These are phyloP conservation scores for Penicillium canescens DNA, from an alignment of 495 filamentous ascomycete genomes.

Conservation along the genomic window DNA sequence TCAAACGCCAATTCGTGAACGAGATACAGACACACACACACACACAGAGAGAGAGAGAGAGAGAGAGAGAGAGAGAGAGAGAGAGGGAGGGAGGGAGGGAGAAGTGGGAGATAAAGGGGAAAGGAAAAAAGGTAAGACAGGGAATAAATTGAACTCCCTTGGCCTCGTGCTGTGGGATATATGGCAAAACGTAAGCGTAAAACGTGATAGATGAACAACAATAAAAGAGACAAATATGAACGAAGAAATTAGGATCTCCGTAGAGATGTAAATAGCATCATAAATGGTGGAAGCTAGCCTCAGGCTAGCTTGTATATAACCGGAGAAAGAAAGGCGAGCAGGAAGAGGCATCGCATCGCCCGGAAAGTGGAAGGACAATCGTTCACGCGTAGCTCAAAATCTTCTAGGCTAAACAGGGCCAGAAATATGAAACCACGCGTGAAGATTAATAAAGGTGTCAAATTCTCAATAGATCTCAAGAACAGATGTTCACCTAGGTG, in stretches of 20 bases:
- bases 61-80: constrained; percentile 13
- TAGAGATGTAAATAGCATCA: neutral
- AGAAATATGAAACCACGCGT: neutral
- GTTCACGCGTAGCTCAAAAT: neutral
- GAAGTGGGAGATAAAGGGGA: constrained; percentile 4
- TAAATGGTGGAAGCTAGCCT: neutral
- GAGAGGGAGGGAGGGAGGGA: constrained; percentile 6
- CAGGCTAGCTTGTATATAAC: constrained; percentile 5
- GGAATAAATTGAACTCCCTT: constrained; percentile 19
- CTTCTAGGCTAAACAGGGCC: neutral
- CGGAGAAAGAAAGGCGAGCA: neutral
- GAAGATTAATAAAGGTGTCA: neutral
- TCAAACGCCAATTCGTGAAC: constrained; percentile 23
- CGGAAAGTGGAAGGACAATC: neutral
- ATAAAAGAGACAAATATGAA: neutral
- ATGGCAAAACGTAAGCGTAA: constrained; percentile 20
- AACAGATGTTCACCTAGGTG: constrained; percentile 26
- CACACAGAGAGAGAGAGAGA: neutral
- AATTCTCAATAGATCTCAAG: constrained; percentile 10
- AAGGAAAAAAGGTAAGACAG: constrained; percentile 5
- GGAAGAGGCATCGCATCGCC: neutral
- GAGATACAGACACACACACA: too few relatives aligned
- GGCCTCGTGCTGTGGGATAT: constrained; percentile 25
- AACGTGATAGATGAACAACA: constrained; percentile 10
- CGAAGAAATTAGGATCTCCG: constrained; percentile 12